Evolutionary conservation across 495 filamentous ascomycete species (phyloP).

Genomic region (Trichoderma erinaceum): DNA sequence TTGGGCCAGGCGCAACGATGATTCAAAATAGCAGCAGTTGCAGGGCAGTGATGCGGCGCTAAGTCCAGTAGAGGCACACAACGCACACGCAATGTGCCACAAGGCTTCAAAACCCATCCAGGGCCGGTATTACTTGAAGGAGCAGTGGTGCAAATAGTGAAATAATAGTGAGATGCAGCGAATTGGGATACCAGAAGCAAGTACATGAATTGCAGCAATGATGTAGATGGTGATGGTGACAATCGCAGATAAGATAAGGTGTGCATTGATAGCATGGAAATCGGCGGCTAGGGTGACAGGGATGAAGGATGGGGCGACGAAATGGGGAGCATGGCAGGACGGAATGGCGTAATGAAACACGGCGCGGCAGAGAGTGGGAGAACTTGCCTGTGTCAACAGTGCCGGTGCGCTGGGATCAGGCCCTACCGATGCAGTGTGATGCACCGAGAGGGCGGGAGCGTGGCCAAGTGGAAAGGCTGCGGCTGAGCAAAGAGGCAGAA

Average conservation of each 20-base stretch:
- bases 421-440: constrained; percentile 6
- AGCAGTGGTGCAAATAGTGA: neutral
- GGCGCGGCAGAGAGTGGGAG: neutral
- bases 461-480: neutral
- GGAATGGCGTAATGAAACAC: neutral
- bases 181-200: neutral
- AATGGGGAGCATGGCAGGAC: neutral
- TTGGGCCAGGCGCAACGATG: neutral
- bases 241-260: neutral
- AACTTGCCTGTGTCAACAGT: neutral
- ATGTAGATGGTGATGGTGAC: neutral
- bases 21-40: neutral
- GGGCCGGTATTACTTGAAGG: neutral
- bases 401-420: neutral
- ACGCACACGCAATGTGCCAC: neutral
- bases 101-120: neutral
- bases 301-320: neutral
- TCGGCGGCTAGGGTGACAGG: neutral
- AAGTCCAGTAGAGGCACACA: neutral
- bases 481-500: neutral
- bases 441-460: neutral
- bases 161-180: neutral
- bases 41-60: neutral
- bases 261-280: neutral
- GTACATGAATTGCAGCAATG: neutral